Percentiles rank a stretch among this genome's conserved stretches.
Evolutionary conservation across 805 yeast genomes (phyloP).

Genomic region (Metschnikowia dekortorum): DNA sequence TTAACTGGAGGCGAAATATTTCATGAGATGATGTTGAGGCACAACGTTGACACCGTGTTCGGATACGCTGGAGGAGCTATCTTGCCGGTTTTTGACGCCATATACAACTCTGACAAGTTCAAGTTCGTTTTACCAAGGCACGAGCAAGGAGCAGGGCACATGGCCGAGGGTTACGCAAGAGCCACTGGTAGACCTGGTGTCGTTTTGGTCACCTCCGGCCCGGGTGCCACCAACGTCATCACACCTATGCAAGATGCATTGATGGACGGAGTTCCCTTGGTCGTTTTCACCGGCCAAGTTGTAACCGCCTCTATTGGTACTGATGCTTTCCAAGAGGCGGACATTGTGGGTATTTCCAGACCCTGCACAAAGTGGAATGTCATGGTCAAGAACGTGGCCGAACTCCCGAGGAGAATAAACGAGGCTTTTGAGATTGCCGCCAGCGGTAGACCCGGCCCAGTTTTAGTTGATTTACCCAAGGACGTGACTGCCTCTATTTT

Average conservation of each 20-base stretch:
- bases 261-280: conserved; percentile 95
- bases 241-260: conserved; percentile 99
- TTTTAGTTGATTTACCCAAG: conserved; percentile 93
- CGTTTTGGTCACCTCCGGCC: conserved; percentile 97
- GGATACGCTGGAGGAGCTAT: conserved; percentile 99
- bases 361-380: conserved; percentile 99
- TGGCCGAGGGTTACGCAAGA: conserved; percentile 99
- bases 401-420: conserved; percentile 90
- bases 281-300: conserved; percentile 96
- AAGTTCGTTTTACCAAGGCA: conserved; percentile 91
- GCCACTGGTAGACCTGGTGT: conserved; percentile 97
- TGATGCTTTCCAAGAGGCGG: conserved; percentile 99
- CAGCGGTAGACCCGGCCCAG: conserved; percentile 97
- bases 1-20: conserved; percentile 97
- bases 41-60: conserved; percentile 90
- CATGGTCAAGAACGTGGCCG: conserved; percentile 93
- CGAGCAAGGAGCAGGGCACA: conserved; percentile 99
- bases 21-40: conserved; percentile 98
- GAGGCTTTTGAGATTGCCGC: conserved; percentile 98
- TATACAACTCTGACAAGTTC: conserved; percentile 84
- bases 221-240: conserved; percentile 97
- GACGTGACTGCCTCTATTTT: conserved; percentile 94
- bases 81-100: conserved; percentile 95
- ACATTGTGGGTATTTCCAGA: conserved; percentile 92
- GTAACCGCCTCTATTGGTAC: conserved; percentile 95